These are phyloP conservation scores for Phycomyces blakesleeanus DNA, from an alignment of 192 early-diverging fungal genomes.

Conservation along the genomic window DNA sequence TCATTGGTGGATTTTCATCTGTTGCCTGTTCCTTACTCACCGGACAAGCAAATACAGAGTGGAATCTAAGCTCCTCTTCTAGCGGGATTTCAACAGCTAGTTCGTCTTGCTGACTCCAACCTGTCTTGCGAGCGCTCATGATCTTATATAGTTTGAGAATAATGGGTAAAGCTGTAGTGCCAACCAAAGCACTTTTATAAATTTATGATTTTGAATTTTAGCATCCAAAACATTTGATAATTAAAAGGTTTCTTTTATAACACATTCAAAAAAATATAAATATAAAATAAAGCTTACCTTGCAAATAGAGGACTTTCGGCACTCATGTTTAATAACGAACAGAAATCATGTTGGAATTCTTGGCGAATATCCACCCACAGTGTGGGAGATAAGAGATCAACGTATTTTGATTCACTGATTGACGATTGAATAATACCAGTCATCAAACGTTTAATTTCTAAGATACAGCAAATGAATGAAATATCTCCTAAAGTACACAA, in stretches of 20 bases:
- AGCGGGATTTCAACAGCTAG: constrained; percentile 91
- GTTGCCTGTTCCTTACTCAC: constrained; percentile 94
- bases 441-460: constrained; percentile 50
- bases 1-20: constrained; percentile 95
- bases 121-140: constrained; percentile 80
- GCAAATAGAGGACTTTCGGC: constrained; percentile 72
- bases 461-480: background rate
- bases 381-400: constrained; percentile 38
- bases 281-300: too few relatives aligned
- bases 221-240: too few relatives aligned
- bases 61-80: constrained; percentile 80
- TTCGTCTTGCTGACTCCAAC: constrained; percentile 91
- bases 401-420: constrained; percentile 42
- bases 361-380: constrained; percentile 54
- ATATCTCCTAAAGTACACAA: background rate
- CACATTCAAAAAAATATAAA: too few relatives aligned
- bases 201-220: too few relatives aligned
- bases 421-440: constrained; percentile 30
- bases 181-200: constrained; percentile 73
- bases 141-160: constrained; percentile 89
- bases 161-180: constrained; percentile 83
- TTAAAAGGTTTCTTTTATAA: too few relatives aligned
- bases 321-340: constrained; percentile 65
- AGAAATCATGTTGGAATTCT: constrained; percentile 78
- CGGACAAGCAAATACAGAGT: constrained; percentile 95